Base-by-base conservation (phyloP, 2,329 filamentous ascomycete genomes). In the Hansfordia pulvinata region DNA sequence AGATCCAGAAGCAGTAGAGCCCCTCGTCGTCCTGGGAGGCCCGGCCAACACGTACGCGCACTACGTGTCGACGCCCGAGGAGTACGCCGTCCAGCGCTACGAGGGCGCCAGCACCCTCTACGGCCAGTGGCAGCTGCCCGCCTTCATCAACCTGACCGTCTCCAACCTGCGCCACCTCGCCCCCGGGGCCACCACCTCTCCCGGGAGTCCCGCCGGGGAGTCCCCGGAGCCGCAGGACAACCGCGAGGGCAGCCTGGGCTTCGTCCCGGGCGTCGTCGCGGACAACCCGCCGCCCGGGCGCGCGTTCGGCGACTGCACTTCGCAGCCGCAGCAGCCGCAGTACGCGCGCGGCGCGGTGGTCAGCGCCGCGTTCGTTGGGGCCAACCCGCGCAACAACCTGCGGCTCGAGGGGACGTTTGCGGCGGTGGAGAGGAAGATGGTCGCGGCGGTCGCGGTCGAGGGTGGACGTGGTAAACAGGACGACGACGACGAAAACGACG, bases 61-160 rank as follows among this genome's bases (percentile, higher is more conserved):
- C 51, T 88, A 88, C 50, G 72, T 84, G 31, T 53, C 76, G 2
- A 88, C 84, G 0, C 67, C 74, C 16, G 81, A 92, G 48, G 81
- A 93, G 50, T 92, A 90, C 48, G 55, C 58, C 9, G 61, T 90
- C 23, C 88, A 94, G 54, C 76, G 88, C 8, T 94, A 94, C 53
- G 88, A 96, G 55, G 88, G 86, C n/a, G 88, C 83, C 1, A 88
- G 80, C 6, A 96, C 88, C 0, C 69, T 96, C 3, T 90, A 81
- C 47, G 88, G 88, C 0, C 79, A 69, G 3, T 73, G 85, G 49
- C 82, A 84, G 1, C 65, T 94, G 8, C 71, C 79, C 19, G 88
- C 85, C 1, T 90, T 90, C 56, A 81, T 94, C 55, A 86, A 92
- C 49, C 62, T 88, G 22, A 86, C 83, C 0, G 60, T 85, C n/a